Evolutionary conservation across 768 basidiomycete genomes (phyloP), one percentile per base, ranked within the genome.

Genomic region (Calocybe cyanea): DNA sequence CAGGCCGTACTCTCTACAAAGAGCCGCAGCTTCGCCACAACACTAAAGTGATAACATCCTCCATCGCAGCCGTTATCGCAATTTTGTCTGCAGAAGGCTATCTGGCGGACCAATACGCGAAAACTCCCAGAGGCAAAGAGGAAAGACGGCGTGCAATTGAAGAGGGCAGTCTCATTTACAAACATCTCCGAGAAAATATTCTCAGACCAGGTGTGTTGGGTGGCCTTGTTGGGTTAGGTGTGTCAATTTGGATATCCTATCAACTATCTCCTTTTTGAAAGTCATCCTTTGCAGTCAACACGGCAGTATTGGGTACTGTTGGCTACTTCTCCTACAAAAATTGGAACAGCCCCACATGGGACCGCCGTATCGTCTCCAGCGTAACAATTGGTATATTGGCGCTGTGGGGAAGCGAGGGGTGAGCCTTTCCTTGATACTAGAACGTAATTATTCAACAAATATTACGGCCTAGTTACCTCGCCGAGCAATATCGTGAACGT

Each of bases 321-420:
- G 83, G 83, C 2, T 90, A 84, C 60, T 63, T 76, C 46, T 70
- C 72, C 0, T 89, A 85, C 61, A 58, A 63, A 37, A 73, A 87
- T 60, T 88, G 87, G 85, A 68, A 85, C 50, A 63, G 63, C 25
- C 73, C 77, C 1, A 62, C 54, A 2, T 88, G 87, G 87, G 83
- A 89, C 60, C 66, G 76, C 43, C 74, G 80, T 14, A 61, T 70
- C 6, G 74, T 88, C 8, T 78, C 78, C 5, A 72, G 77, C 3
- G 65, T 85, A 17, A 67, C 78, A 6, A 72, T 76, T 30, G 83
- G 82, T 4, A 59, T 90, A 7, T 50, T 85, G 23, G 65, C 77
- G 2, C 64, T 92, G 11, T 80, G 77, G 67, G 74, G 77, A 15
- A 75, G 77, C 28, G 87, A 90, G 69, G 81, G 82, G 41, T 19